These are phyloP conservation scores for Hypomyces rosellus DNA, from an alignment of 2,329 filamentous ascomycete species.

Conservation along the genomic window DNA sequence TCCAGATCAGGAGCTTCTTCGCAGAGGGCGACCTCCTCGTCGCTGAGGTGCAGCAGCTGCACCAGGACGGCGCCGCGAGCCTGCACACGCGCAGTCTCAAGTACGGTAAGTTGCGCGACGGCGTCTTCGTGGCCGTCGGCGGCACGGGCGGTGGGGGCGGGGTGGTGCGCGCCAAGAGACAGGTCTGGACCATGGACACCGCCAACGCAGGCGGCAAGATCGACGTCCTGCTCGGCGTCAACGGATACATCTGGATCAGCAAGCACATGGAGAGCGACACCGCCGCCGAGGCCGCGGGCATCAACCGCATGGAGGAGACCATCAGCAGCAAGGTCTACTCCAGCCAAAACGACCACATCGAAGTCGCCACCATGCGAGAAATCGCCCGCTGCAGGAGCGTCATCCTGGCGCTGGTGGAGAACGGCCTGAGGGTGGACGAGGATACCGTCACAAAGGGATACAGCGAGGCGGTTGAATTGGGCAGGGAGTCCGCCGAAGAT, in stretches of 20 bases:
- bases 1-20: constrained; percentile 97
- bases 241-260: constrained; percentile 94
- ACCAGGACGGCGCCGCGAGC: constrained; percentile 76
- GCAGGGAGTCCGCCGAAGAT: constrained; percentile 53
- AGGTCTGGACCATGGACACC: constrained; percentile 75
- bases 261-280: constrained; percentile 66
- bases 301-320: constrained; percentile 83
- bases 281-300: constrained; percentile 43
- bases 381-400: constrained; percentile 79
- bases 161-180: constrained; percentile 75
- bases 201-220: constrained; percentile 57
- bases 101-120: constrained; percentile 94
- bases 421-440: constrained; percentile 80
- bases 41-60: constrained; percentile 87
- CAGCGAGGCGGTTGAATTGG: constrained; percentile 70
- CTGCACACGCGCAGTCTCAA: constrained; percentile 86
- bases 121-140: constrained; percentile 75
- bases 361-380: constrained; percentile 71
- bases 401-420: constrained; percentile 75
- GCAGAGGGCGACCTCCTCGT: constrained; percentile 89
- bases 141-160: constrained; percentile 82
- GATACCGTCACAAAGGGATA: constrained; percentile 81
- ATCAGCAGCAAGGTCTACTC: constrained; percentile 85
- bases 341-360: constrained; percentile 86
- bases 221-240: constrained; percentile 86